These are phyloP conservation scores for Dichomitus squalens DNA, from an alignment of 1,284 basidiomycete genomes.

Conservation along the genomic window DNA sequence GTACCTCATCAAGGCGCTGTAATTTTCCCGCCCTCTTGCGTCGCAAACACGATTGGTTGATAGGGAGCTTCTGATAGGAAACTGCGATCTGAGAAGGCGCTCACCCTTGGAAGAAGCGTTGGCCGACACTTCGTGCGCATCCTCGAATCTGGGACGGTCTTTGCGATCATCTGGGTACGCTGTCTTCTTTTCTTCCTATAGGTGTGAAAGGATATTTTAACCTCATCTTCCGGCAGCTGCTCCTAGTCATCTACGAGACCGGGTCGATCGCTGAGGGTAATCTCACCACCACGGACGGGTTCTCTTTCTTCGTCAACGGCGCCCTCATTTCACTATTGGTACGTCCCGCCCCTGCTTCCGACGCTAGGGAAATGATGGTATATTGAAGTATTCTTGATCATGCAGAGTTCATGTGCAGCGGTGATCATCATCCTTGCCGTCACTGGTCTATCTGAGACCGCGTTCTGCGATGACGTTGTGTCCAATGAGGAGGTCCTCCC, in stretches of 20 bases:
- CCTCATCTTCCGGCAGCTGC: background rate
- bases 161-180: background rate
- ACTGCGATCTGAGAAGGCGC: background rate
- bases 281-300: background rate
- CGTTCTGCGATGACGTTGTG: background rate
- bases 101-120: background rate
- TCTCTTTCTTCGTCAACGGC: background rate
- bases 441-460: background rate
- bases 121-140: background rate
- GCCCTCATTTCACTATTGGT: background rate
- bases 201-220: background rate
- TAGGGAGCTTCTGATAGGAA: background rate
- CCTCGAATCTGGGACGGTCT: background rate
- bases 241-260: background rate
- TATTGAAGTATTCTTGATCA: too few relatives aligned
- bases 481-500: background rate
- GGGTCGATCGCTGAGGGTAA: background rate
- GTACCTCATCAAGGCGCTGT: conserved; percentile 1
- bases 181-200: background rate
- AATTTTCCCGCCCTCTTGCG: background rate
- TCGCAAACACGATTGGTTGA: background rate
- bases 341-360: background rate
- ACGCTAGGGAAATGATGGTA: background rate
- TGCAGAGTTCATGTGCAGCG: background rate
- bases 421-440: background rate